Base-by-base conservation (phyloP, 2,329 filamentous ascomycete species). In the Lasiodiplodia citricola region DNA sequence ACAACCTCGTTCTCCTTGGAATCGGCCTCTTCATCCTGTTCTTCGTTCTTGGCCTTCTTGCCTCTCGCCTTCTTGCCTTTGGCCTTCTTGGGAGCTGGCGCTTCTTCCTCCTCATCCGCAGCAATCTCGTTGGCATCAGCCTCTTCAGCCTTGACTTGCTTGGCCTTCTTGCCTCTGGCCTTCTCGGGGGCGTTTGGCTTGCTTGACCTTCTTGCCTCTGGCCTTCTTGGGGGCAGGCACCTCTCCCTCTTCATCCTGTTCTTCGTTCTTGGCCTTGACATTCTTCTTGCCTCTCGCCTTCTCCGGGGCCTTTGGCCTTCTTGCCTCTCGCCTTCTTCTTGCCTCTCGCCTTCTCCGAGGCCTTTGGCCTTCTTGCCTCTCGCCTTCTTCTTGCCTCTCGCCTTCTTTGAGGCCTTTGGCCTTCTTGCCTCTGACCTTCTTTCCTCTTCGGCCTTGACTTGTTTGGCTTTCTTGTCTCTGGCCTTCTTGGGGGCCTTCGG, bases 281-380 rank as follows among this genome's bases (percentile, higher is more conserved):
- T 71, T 70, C 71, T 80, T 82, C 58, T 76, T 75, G 14, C 72
- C 63, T 68, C 78, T 78, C 38, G 69, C 37, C 47, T 72, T 71
- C 47, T 64, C 54, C 1, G 67, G 51, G 72, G 80, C 78, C n/a
- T n/a, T n/a, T n/a, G n/a, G n/a, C n/a, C n/a, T n/a, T n/a, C n/a
- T n/a, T n/a, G n/a, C n/a, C n/a, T n/a, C n/a, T n/a, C n/a, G n/a
- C n/a, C n/a, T n/a, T n/a, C n/a, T n/a, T n/a, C n/a, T n/a, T n/a
- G n/a, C n/a, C n/a, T n/a, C n/a, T n/a, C n/a, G n/a, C n/a, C n/a
- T n/a, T n/a, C n/a, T n/a, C n/a, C n/a, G n/a, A n/a, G n/a, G n/a
- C n/a, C n/a, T n/a, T n/a, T 25, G 25, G 25, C 25, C 25, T 25
- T 25, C 25, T 25, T 25, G 25, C 25, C n/a, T n/a, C n/a, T n/a